Percentiles rank a stretch among this genome's conserved stretches.
Conservation (phyloP, 2,329 filamentous ascomycete species). For the Coniochaeta prunicola region DNA sequence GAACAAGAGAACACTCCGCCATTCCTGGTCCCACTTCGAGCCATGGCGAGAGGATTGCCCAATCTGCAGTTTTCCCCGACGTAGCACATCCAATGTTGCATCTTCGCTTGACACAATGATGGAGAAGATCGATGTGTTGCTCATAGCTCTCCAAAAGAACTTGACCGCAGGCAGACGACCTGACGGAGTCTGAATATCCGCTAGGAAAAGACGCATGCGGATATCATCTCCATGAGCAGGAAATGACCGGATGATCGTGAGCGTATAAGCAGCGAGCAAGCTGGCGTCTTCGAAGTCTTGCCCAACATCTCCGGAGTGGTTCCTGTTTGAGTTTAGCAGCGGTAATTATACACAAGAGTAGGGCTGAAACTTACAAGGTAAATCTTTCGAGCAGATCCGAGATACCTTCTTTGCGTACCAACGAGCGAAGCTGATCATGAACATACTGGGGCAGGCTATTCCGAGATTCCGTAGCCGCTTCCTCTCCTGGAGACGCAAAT, state of each 20-base stretch:
- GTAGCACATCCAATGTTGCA: conserved; percentile 20
- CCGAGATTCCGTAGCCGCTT: conserved; percentile 14
- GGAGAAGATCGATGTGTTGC: conserved; percentile 32
- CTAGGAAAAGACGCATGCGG: conserved; percentile 86
- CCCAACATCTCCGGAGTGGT: conserved; percentile 19
- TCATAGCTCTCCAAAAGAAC: conserved; percentile 71
- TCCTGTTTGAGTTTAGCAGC: conserved; percentile 16
- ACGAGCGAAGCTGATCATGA: conserved; percentile 55
- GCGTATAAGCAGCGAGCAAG: conserved; percentile 74
- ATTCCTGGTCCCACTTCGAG: conserved; percentile 56
- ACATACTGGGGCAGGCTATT: conserved; percentile 48
- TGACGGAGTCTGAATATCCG: conserved; percentile 46
- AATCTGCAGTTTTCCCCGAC: conserved; percentile 9
- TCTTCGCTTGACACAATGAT: conserved; percentile 22
- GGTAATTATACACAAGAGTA: neutral
- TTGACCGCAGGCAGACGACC: conserved; percentile 58
- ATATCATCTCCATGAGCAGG: conserved; percentile 78
- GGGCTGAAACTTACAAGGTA: conserved; percentile 27
- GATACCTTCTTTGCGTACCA: conserved; percentile 72
- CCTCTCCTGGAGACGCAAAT: conserved; percentile 18
- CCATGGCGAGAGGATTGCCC: conserved; percentile 10
- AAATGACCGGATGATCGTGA: conserved; percentile 81
- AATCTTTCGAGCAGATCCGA: conserved; percentile 47
- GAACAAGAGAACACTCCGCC: conserved; percentile 84
- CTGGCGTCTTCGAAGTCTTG: conserved; percentile 53